Percentiles rank a stretch among this genome's conserved stretches.
Conservation (phyloP, 139 green algal species). For the Chlamydomonas schloesseri region DNA sequence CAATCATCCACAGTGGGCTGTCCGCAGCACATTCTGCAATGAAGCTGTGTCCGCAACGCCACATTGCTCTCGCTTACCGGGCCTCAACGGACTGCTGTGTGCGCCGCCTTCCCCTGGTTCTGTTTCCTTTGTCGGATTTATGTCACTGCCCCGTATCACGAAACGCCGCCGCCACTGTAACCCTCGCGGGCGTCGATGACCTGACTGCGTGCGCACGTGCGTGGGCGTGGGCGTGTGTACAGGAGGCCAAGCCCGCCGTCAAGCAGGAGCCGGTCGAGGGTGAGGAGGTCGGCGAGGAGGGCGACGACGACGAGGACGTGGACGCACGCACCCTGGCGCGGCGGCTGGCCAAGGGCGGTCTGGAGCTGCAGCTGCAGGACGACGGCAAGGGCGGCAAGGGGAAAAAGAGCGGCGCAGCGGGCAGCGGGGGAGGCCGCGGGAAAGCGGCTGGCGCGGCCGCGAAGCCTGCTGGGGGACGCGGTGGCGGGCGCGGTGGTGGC, state of each 20-base stretch:
- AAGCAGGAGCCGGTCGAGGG: background rate
- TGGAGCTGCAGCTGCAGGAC: conserved; percentile 50
- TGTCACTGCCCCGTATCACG: too few relatives aligned
- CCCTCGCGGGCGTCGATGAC: too few relatives aligned
- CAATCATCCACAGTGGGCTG: too few relatives aligned
- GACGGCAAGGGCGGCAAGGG: conserved; percentile 16
- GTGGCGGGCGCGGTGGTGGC: conserved; percentile 4
- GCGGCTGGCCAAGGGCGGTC: conserved; percentile 46
- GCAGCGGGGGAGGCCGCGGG: background rate
- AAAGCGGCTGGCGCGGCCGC: background rate
- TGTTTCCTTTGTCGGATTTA: too few relatives aligned
- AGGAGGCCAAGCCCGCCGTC: background rate
- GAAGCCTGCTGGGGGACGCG: background rate
- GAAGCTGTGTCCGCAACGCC: too few relatives aligned
- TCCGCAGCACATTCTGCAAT: too few relatives aligned
- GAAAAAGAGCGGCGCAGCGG: background rate
- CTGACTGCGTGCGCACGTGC: too few relatives aligned
- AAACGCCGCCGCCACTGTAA: too few relatives aligned
- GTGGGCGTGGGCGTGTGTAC: background rate
- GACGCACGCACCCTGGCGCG: conserved; percentile 58
- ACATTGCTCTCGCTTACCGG: too few relatives aligned
- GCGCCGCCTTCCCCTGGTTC: too few relatives aligned
- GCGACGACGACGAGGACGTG: conserved; percentile 69
- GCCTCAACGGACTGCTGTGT: too few relatives aligned
- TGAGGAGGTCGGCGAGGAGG: conserved; percentile 22